Percentiles rank a stretch among this genome's conserved stretches.
These are phyloP conservation scores for Hypoxylon sp. DNA, from an alignment of 2,329 filamentous ascomycete genomes.

Conservation along the genomic window DNA sequence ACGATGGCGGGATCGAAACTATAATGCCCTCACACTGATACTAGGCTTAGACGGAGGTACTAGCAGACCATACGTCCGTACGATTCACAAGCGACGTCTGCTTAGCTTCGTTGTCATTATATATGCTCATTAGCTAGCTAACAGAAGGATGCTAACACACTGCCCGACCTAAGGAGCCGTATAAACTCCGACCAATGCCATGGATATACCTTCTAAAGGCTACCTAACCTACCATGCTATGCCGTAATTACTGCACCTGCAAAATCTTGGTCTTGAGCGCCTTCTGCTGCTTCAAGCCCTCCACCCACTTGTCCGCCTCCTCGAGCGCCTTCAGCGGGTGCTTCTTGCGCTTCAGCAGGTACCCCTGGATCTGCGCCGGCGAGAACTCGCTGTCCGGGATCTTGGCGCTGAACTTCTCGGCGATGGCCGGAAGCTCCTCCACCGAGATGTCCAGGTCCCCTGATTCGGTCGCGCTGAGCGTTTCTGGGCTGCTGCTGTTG, in stretches of 20 bases:
- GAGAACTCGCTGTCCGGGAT: slow-evolving; percentile 59
- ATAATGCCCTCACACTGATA: not conserved
- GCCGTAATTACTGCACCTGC: slow-evolving; percentile 63
- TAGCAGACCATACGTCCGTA: not conserved
- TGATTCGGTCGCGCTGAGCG: not conserved
- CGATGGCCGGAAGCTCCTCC: slow-evolving; percentile 62
- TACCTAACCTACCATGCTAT: no score
- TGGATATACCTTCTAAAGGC: not conserved
- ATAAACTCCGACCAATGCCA: slow-evolving; percentile 14
- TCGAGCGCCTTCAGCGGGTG: slow-evolving; percentile 68
- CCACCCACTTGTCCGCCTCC: slow-evolving; percentile 69
- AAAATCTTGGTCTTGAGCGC: slow-evolving; percentile 63
- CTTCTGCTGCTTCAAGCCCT: slow-evolving; percentile 66
- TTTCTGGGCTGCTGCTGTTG: not conserved
- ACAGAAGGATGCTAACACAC: not conserved
- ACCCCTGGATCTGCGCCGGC: slow-evolving; percentile 76
- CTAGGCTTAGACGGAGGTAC: not conserved
- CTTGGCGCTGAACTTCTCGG: slow-evolving; percentile 64
- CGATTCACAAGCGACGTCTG: not conserved
- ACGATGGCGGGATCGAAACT: not conserved
- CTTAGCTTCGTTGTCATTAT: not conserved
- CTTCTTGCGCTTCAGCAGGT: slow-evolving; percentile 74
- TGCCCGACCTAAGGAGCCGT: not conserved
- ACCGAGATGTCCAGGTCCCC: slow-evolving; percentile 55
- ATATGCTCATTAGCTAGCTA: slow-evolving; percentile 1